These are phyloP conservation scores for Phyllosticta ampelicida DNA, from an alignment of 2,329 filamentous ascomycete genomes.

Conservation along the genomic window DNA sequence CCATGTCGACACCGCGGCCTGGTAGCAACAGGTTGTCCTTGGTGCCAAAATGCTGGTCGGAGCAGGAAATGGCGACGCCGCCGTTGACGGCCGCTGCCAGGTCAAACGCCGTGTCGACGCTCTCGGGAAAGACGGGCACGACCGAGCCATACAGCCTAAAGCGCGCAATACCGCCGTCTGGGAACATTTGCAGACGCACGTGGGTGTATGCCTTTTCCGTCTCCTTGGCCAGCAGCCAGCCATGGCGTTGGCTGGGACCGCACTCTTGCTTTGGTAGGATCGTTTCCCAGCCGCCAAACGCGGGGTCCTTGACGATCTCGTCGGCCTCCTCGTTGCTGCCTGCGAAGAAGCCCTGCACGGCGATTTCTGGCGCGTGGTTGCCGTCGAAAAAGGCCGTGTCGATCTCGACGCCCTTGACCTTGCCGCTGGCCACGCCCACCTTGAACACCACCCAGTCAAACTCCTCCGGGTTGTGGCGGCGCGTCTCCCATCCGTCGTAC, in stretches of 20 bases:
- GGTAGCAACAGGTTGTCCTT: constrained; percentile 73
- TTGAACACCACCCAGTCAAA: constrained; percentile 51
- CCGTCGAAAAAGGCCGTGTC: constrained; percentile 75
- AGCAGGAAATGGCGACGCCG: constrained; percentile 63
- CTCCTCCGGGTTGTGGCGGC: constrained; percentile 46
- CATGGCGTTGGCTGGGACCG: constrained; percentile 62
- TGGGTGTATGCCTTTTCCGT: constrained; percentile 64
- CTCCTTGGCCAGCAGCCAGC: constrained; percentile 51
- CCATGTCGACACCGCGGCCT: constrained; percentile 72
- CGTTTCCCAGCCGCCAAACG: constrained; percentile 51
- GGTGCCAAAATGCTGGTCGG: constrained; percentile 74
- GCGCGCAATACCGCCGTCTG: constrained; percentile 71
- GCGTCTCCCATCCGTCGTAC: constrained; percentile 56
- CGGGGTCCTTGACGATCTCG: constrained; percentile 44
- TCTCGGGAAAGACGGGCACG: constrained; percentile 62
- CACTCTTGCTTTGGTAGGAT: constrained; percentile 61
- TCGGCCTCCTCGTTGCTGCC: constrained; percentile 38
- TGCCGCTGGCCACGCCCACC: constrained; percentile 55
- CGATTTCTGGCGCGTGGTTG: constrained; percentile 71
- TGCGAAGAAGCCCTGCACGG: constrained; percentile 62
- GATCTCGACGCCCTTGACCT: constrained; percentile 62
- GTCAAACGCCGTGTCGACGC: constrained; percentile 57
- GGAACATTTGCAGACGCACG: constrained; percentile 73
- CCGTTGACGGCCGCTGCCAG: constrained; percentile 70
- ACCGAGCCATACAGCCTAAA: constrained; percentile 69